Evolutionary conservation across 805 yeast genomes (phyloP).

Genomic region (Saccharomycopsis oosterbeekiorum): DNA sequence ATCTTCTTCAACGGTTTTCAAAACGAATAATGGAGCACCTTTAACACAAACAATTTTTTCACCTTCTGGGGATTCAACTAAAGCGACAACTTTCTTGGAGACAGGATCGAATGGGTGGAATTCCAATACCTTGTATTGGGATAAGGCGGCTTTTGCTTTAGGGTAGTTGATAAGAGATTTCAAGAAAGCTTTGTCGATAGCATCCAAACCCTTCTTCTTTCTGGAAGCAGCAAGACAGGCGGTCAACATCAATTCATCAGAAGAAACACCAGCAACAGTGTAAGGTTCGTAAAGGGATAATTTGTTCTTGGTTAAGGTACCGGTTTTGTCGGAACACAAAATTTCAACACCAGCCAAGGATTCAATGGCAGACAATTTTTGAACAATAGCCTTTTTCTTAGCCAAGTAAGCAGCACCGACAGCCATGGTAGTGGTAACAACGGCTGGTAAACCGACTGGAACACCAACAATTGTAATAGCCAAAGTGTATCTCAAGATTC

Average conservation of each 20-base stretch:
- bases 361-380: conserved; percentile 92
- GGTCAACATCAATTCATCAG: conserved; percentile 93
- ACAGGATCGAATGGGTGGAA: conserved; percentile 98
- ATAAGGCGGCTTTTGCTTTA: conserved; percentile 83
- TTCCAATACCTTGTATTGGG: conserved; percentile 89
- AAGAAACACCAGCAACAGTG: conserved; percentile 94
- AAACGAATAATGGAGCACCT: conserved; percentile 96
- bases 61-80: conserved; percentile 93
- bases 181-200: conserved; percentile 93
- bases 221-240: conserved; percentile 97
- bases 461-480: conserved; percentile 97
- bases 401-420: conserved; percentile 99
- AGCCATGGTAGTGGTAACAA: conserved; percentile 97
- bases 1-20: conserved; percentile 94
- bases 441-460: conserved; percentile 98
- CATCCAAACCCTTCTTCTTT: conserved; percentile 97
- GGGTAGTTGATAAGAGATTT: conserved; percentile 83
- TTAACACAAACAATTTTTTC: conserved; percentile 92
- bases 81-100: conserved; percentile 90
- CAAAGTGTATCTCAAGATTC: conserved; percentile 82
- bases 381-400: conserved; percentile 94
- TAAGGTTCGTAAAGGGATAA: conserved; percentile 93
- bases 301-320: conserved; percentile 97
- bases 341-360: conserved; percentile 96
- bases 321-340: conserved; percentile 96